A percentile compares a stretch with the other conserved stretches of the same genome.
These are phyloP conservation scores for Jacaranda mimosifolia DNA, from an alignment of 257 asterid genomes.

Conservation along the genomic window DNA sequence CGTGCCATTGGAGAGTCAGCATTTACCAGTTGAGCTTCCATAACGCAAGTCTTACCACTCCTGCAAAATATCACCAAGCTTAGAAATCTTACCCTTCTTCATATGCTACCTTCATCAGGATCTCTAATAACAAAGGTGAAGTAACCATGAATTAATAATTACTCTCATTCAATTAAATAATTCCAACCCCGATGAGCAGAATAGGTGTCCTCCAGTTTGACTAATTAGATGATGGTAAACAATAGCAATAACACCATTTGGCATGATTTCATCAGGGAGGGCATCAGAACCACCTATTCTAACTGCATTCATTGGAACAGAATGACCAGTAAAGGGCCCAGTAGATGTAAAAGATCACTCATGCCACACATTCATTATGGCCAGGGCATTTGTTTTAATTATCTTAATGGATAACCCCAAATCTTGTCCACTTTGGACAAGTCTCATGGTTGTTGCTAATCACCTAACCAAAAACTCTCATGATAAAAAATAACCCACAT, in stretches of 20 bases:
- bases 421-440: neutral
- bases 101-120: neutral
- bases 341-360: neutral
- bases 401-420: neutral
- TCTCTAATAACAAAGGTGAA: neutral
- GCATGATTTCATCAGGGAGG: neutral
- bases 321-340: neutral
- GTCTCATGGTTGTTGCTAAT: neutral
- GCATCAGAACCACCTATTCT: neutral
- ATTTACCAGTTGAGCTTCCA: slow-evolving; percentile 54
- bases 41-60: slow-evolving; percentile 21
- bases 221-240: neutral
- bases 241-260: neutral
- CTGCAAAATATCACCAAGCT: slow-evolving; percentile 29
- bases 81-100: neutral
- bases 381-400: neutral
- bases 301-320: neutral
- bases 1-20: slow-evolving; percentile 34
- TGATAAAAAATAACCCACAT: neutral
- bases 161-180: neutral
- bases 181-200: neutral
- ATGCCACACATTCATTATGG: neutral
- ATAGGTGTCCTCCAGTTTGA: neutral
- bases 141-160: neutral
- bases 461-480: neutral